These are phyloP conservation scores for Irpex sp. DNA, from an alignment of 1,284 basidiomycete genomes.

Conservation along the genomic window DNA sequence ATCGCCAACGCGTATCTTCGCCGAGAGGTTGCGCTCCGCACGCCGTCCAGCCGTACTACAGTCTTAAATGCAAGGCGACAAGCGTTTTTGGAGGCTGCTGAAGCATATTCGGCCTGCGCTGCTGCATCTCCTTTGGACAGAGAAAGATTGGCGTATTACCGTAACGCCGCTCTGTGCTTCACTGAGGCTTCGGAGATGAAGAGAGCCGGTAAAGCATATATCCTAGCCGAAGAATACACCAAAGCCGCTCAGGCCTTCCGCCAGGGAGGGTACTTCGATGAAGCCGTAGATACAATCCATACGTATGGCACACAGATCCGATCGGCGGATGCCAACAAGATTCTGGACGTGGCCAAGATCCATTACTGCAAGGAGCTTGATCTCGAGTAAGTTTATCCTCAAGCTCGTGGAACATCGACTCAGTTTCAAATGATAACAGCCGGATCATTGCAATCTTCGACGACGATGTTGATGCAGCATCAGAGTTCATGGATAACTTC, in stretches of 20 bases:
- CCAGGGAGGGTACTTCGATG: conserved; percentile 47
- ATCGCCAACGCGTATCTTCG: conserved; percentile 45
- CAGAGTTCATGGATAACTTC: conserved; percentile 56
- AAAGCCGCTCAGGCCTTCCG: conserved; percentile 44
- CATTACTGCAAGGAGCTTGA: conserved; percentile 46
- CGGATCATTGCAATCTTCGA: conserved; percentile 47
- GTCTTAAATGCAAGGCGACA: not conserved
- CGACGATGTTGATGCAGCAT: conserved; percentile 41
- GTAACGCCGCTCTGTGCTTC: conserved; percentile 52
- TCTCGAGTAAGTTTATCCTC: conserved; percentile 35
- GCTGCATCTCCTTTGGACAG: conserved; percentile 27
- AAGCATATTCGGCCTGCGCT: conserved; percentile 44
- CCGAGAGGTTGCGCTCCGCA: conserved; percentile 35
- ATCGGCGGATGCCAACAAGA: conserved; percentile 31
- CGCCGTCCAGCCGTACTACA: not conserved
- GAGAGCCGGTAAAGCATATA: conserved; percentile 44
- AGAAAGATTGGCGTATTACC: conserved; percentile 35
- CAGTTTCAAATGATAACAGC: conserved; percentile 26
- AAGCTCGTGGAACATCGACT: not conserved
- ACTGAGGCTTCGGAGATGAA: conserved; percentile 30
- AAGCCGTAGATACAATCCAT: conserved; percentile 47
- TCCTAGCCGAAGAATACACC: conserved; percentile 40
- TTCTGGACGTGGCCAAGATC: conserved; percentile 47
- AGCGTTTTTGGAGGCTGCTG: conserved; percentile 36
- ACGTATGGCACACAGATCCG: conserved; percentile 31